A percentile compares a stretch with the other conserved stretches of the same genome.
Conservation (phyloP, 345 rosid genomes). For the Excoecaria cochinchinensis region DNA sequence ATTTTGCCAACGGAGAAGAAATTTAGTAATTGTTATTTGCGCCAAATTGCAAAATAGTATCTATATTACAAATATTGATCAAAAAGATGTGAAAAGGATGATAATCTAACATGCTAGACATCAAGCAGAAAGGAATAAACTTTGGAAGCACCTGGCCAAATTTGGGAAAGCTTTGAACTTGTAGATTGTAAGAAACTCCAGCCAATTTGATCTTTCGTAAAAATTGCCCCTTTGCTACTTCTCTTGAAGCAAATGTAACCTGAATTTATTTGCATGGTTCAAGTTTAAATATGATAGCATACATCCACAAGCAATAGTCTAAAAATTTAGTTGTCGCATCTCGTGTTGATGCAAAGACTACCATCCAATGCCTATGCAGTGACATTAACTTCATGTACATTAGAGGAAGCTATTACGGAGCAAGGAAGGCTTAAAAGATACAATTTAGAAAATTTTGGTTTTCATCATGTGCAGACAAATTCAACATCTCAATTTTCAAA, state of each 20-base stretch:
- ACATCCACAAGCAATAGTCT: not conserved
- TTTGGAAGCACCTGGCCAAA: constrained; percentile 48
- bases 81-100: not conserved
- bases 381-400: not conserved
- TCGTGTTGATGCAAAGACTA: not conserved
- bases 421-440: not conserved
- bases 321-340: not conserved
- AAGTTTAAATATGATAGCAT: constrained; percentile 6
- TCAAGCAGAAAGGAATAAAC: constrained; percentile 7
- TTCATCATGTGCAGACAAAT: not conserved
- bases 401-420: not conserved
- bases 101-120: not conserved
- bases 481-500: not conserved
- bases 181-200: constrained; percentile 41
- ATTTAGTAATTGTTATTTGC: not conserved
- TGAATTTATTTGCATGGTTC: constrained; percentile 25
- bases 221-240: constrained; percentile 16
- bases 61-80: not conserved
- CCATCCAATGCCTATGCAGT: not conserved
- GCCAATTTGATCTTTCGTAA: constrained; percentile 34
- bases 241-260: constrained; percentile 36
- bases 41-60: not conserved
- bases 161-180: constrained; percentile 37
- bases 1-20: constrained; percentile 8
- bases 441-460: not conserved